These are phyloP conservation scores for Fomitopsis betulina DNA, from an alignment of 1,284 basidiomycete species.

Conservation along the genomic window DNA sequence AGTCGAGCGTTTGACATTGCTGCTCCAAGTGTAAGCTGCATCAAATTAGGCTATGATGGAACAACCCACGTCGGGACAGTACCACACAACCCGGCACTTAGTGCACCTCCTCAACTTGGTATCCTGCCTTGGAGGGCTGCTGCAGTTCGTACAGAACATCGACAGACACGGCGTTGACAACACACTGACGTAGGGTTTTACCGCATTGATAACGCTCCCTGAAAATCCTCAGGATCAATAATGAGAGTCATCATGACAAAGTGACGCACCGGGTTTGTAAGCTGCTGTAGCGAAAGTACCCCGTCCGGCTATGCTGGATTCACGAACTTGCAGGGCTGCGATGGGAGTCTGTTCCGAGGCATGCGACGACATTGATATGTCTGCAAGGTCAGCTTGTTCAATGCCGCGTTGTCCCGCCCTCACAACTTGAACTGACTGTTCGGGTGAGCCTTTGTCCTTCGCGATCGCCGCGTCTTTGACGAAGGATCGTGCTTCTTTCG, in stretches of 20 bases:
- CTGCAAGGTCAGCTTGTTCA: too few species aligned
- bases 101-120: constrained; percentile 61
- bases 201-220: constrained; percentile 59
- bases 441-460: not conserved
- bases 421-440: not conserved
- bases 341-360: not conserved
- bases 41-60: not conserved
- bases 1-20: constrained; percentile 78
- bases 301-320: not conserved
- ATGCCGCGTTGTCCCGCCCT: too few species aligned
- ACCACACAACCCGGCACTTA: constrained; percentile 61
- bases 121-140: constrained; percentile 28
- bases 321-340: constrained; percentile 8
- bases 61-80: constrained; percentile 61
- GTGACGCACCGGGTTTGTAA: constrained; percentile 34
- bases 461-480: constrained; percentile 10
- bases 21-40: constrained; percentile 24
- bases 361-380: too few species aligned
- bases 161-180: constrained; percentile 64
- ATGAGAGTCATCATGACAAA: not conserved
- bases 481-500: constrained; percentile 25
- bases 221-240: not conserved
- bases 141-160: constrained; percentile 68
- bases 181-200: constrained; percentile 57
- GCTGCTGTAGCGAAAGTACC: constrained; percentile 29